Evolutionary conservation across 2,329 filamentous ascomycete species (phyloP).

Genomic region (Zymoseptoria ardabiliae): DNA sequence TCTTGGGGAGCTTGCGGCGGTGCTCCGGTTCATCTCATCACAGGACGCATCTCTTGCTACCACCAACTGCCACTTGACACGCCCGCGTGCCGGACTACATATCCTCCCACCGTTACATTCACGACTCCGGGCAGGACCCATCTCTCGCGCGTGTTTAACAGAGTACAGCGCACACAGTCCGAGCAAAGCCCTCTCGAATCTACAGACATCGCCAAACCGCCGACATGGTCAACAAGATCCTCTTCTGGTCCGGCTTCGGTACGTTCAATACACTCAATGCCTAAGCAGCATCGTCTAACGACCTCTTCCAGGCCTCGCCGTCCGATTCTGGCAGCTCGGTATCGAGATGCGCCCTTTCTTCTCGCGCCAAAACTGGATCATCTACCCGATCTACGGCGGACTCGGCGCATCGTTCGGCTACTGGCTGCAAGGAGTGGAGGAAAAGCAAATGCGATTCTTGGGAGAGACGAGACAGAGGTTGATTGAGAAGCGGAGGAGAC

Average conservation of each 20-base stretch:
- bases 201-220: slow-evolving; percentile 2
- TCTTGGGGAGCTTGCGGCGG: not conserved
- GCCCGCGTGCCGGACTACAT: slow-evolving; percentile 2
- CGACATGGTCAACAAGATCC: slow-evolving; percentile 50
- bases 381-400: slow-evolving; percentile 80
- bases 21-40: not conserved
- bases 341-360: slow-evolving; percentile 98
- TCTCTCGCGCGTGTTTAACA: not conserved
- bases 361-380: slow-evolving; percentile 75
- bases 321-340: slow-evolving; percentile 92
- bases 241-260: slow-evolving; percentile 93
- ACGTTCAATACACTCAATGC: slow-evolving; percentile 22
- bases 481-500: slow-evolving; percentile 81
- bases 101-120: not conserved
- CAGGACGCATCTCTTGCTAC: not conserved
- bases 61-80: not conserved
- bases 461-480: slow-evolving; percentile 70
- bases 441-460: slow-evolving; percentile 69
- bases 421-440: slow-evolving; percentile 88
- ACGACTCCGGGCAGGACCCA: slow-evolving; percentile 3
- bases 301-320: slow-evolving; percentile 63
- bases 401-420: slow-evolving; percentile 90
- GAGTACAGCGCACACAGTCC: not conserved
- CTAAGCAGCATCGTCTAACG: slow-evolving; percentile 5
- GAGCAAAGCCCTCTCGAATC: not conserved